Conservation (phyloP, 1,284 basidiomycete genomes). For the Lignosus rhinocerotis region DNA sequence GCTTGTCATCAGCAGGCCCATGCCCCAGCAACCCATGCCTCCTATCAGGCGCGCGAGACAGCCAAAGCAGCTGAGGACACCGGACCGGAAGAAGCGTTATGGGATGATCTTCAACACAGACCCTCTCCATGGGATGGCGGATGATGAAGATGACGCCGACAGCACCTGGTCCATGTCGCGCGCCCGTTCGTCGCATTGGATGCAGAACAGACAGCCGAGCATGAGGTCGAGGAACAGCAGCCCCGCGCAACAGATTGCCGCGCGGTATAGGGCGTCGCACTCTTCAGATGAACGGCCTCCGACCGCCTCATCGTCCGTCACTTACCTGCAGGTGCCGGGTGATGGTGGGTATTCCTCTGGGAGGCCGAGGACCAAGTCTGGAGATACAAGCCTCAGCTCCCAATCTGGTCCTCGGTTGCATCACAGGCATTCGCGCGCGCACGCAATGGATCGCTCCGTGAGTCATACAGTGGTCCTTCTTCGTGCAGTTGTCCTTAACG, state of each 20-base stretch:
- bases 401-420: slow-evolving; percentile 17
- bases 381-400: slow-evolving; percentile 10
- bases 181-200: slow-evolving; percentile 12
- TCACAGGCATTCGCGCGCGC: slow-evolving; percentile 33
- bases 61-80: not conserved
- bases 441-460: slow-evolving; percentile 43
- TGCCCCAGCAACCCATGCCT: slow-evolving; percentile 19
- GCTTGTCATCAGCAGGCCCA: slow-evolving; percentile 18
- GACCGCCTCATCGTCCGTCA: slow-evolving; percentile 12
- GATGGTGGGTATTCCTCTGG: not conserved
- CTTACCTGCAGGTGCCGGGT: slow-evolving; percentile 13
- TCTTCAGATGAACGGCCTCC: not conserved
- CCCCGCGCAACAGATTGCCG: slow-evolving; percentile 24
- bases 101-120: slow-evolving; percentile 17
- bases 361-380: slow-evolving; percentile 8
- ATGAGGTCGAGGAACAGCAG: slow-evolving; percentile 19
- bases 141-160: slow-evolving; percentile 16
- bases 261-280: slow-evolving; percentile 22
- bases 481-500: not conserved
- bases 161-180: slow-evolving; percentile 26
- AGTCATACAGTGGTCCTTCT: slow-evolving; percentile 16
- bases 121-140: slow-evolving; percentile 6
- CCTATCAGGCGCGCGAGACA: slow-evolving; percentile 1
- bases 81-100: slow-evolving; percentile 17
- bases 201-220: slow-evolving; percentile 7